Base-by-base conservation (phyloP, 2,329 filamentous ascomycete genomes). In the Calonectria pteridis region DNA sequence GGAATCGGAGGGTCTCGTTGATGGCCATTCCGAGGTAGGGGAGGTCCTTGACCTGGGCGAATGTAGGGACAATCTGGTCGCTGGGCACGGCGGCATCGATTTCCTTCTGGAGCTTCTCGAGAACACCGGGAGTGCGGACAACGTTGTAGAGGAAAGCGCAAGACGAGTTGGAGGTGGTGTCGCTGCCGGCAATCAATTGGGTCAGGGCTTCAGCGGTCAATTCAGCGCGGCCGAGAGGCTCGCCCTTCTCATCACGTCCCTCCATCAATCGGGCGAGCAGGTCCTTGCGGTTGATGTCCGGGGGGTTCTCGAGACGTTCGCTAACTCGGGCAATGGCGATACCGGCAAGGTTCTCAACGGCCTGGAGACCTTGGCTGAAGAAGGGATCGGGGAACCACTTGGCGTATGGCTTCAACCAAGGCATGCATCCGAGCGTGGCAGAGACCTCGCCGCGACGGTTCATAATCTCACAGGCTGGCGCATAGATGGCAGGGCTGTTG, bases 401-500 rank as follows among this genome's bases (percentile, higher is more conserved):
- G 33, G 95, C 95, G 77, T 91, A 97, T 0, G 95, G 94, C 84
- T 94, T 96, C 50, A 98, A 86, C 74, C 86, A 84, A 0, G 95
- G 95, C 71, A 93, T 86, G 79, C 91, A 94, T 4, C 95, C 95
- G 1, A 98, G 88, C 0, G 95, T 92, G 11, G 92, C 94, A 3
- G 93, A 96, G 31, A 98, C 95, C 82, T 98, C 95, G 67, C 95
- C 96, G 49, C 95, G 90, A 14, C 95, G 91, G 86, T 98, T 98
- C 76, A 98, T 89, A 14, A 98, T 96, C 84, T 98, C 93, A 72
- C 98, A 94, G n/a, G 95, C 96, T 0, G 93, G 91, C 0, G 93
- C 94, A 79, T 93, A 95, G 43, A 91, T 91, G 10, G 93, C 89
- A 3, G 90, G 87, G 2, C 89, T 87, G 75, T 91, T 87, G 0